Base-by-base conservation (phyloP, 2,329 filamentous ascomycete species). In the Apiospora arundinis region DNA sequence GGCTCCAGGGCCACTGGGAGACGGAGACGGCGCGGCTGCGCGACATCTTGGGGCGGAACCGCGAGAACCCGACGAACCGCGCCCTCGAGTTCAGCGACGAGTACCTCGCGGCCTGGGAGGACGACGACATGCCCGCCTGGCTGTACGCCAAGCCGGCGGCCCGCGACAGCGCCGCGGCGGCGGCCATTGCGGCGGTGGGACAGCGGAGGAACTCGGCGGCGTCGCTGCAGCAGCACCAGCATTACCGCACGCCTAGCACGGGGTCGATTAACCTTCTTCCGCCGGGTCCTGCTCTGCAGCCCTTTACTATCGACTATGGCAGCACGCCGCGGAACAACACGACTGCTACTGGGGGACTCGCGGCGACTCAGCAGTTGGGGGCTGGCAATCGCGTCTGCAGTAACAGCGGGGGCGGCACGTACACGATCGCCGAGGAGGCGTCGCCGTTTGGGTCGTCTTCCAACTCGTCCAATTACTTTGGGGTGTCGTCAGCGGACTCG, bases 101-200 rank as follows among this genome's bases (percentile, higher is more conserved):
- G 37, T 78, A 76, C 37, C 70, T 79, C 8, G 75, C 77, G 12
- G 75, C 77, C 7, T 80, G 78, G 78, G 74, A 77, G 23, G 79
- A 80, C 32, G 69, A 73, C 14, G 72, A 69, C 44, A 69, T 80
- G 23, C 73, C 75, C 44, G 69, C 71, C 0, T 78, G 75, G 77
- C 69, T 79, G 66, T 68, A 28, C 18, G 25, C 66, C 16, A 63
- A 40, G 18, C 56, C 32, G 0, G 25, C 66, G 44, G 66, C 44
- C 18, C 66, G 44, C 25, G 37, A 23, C 37, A 44, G 37, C 11
- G 40, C 40, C n/a, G 63, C 40, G n/a, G 63, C 63, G 40, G 40
- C n/a, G 8, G 63, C 40, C 11, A n/a, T 23, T 11, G 21, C 37
- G 12, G 66, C 42, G 42, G 32, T 25, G 18, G 66, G 44, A 7